These are phyloP conservation scores for Microstegium vimineum DNA, from an alignment of 176 grass and related monocot genomes.

Conservation along the genomic window DNA sequence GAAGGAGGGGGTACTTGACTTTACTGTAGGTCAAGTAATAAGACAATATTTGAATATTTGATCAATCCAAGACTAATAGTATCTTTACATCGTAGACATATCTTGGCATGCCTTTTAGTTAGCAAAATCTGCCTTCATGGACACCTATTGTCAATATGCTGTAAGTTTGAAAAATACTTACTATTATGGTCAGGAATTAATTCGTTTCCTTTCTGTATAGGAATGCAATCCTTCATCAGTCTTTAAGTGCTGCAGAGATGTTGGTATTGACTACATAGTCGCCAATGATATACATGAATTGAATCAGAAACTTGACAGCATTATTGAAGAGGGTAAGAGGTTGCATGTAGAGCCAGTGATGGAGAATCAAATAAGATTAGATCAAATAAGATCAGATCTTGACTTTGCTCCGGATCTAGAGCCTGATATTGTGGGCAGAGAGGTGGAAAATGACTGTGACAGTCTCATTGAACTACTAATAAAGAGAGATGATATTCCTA, in stretches of 20 bases:
- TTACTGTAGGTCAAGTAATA: not conserved
- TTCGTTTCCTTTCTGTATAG: not conserved
- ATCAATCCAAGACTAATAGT: too few relatives aligned
- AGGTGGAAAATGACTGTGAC: slow-evolving; percentile 13
- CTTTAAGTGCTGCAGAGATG: slow-evolving; percentile 38
- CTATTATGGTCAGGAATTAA: not conserved
- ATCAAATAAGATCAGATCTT: slow-evolving; percentile 27
- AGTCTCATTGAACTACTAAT: slow-evolving; percentile 31
- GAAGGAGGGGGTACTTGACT: too few relatives aligned
- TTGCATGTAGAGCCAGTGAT: not conserved
- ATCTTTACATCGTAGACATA: not conserved
- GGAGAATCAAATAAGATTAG: slow-evolving; percentile 30
- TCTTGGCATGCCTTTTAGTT: not conserved
- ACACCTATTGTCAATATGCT: too few relatives aligned
- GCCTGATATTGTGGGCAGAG: slow-evolving; percentile 36
- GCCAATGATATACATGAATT: slow-evolving; percentile 28
- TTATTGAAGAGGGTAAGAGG: not conserved
- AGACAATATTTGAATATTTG: not conserved
- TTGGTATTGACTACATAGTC: slow-evolving; percentile 11
- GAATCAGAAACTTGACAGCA: slow-evolving; percentile 28
- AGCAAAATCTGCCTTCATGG: too few relatives aligned
- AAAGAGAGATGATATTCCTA: slow-evolving; percentile 1
- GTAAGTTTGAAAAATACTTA: too few relatives aligned
- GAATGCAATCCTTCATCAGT: slow-evolving; percentile 37
- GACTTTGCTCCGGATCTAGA: slow-evolving; percentile 29